Conservation (phyloP, 768 basidiomycete species). For the Pleurotus cornucopiae region DNA sequence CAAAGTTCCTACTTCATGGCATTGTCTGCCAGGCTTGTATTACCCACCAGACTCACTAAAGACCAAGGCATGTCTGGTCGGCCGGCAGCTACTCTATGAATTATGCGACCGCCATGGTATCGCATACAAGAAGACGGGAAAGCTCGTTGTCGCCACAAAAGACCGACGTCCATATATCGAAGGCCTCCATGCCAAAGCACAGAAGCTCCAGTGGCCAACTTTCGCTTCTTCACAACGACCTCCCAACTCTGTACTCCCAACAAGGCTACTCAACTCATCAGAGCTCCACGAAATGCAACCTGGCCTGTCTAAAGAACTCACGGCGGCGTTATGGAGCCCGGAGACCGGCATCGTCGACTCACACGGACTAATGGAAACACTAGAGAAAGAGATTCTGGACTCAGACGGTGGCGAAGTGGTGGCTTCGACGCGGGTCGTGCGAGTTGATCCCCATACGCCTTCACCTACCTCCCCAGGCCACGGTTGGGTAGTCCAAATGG, state of each 20-base stretch:
- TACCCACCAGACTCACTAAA: slow-evolving; percentile 84
- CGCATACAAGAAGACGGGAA: slow-evolving; percentile 72
- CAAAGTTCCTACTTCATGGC: neutral
- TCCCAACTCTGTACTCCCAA: slow-evolving; percentile 44
- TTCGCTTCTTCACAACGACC: slow-evolving; percentile 13
- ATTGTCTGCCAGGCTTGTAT: slow-evolving; percentile 56
- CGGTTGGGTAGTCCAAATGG: slow-evolving; percentile 88
- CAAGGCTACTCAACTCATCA: slow-evolving; percentile 61
- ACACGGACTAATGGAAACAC: slow-evolving; percentile 74
- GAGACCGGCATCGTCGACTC: slow-evolving; percentile 91
- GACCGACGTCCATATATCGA: slow-evolving; percentile 71
- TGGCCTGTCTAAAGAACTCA: slow-evolving; percentile 67
- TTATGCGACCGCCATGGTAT: slow-evolving; percentile 63
- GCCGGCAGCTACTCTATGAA: slow-evolving; percentile 79
- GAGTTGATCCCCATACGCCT: slow-evolving; percentile 64
- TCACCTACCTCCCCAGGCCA: slow-evolving; percentile 29
- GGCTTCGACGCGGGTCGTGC: slow-evolving; percentile 77
- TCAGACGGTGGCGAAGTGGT: slow-evolving; percentile 67
- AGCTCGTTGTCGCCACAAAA: slow-evolving; percentile 80
- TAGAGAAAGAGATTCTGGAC: slow-evolving; percentile 79
- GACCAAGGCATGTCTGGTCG: slow-evolving; percentile 80
- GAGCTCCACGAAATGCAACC: slow-evolving; percentile 78
- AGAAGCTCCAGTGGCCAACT: slow-evolving; percentile 46
- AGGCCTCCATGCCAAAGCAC: slow-evolving; percentile 60
- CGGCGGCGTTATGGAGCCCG: slow-evolving; percentile 73